Base-by-base conservation (phyloP, 225 moss, liverwort and hornwort genomes). In the Pseudisothecium myosuroides region DNA sequence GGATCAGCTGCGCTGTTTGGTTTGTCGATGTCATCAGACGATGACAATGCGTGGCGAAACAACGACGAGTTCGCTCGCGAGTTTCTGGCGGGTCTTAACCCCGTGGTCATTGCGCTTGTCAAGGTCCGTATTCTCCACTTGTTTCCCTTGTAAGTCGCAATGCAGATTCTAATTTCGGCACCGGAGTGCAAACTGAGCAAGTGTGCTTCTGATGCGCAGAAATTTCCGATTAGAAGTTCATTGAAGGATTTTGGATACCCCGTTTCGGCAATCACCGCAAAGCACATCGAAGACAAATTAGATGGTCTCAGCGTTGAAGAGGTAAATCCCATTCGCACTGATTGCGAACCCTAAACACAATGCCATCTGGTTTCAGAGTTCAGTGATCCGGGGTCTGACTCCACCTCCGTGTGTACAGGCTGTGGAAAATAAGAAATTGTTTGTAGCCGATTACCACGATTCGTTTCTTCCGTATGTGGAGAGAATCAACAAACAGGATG, bases 361-460 rank as follows among this genome's bases (percentile, higher is more conserved):
- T 26, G 20, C 26, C 41, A 71, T 41, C 41, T 26, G 41, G 15
- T 71, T 71, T 14, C 8, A 26, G 41, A 26, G 15, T 26, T 71
- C 71, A 26, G 41, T 71, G 26, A 41, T 15, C 9, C 71, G 14
- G 5, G 41, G 41, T 41, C 71, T 71, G 71, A 87, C 67, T 55
- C 66, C 68, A 16, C 43, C 26, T 69, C 24, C 26, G 36, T 61
- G 50, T 29, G 47, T 23, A 55, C 84, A 91, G 91, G 93, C 93
- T 43, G 67, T 90, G 85, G 41, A 80, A 39, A 65, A 36, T 17
- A 92, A 92, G 83, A 89, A 47, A 71, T 9, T 93, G 45, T 92
- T 89, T 49, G 93, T 92, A 32, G 92, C 65, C 41, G 87, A 93
- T 80, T 93, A 89, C 89, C 96, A 97, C 87, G 97, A 98, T 62